Base-by-base conservation (phyloP, 2,329 filamentous ascomycete species). In the Shiraia bambusicola region DNA sequence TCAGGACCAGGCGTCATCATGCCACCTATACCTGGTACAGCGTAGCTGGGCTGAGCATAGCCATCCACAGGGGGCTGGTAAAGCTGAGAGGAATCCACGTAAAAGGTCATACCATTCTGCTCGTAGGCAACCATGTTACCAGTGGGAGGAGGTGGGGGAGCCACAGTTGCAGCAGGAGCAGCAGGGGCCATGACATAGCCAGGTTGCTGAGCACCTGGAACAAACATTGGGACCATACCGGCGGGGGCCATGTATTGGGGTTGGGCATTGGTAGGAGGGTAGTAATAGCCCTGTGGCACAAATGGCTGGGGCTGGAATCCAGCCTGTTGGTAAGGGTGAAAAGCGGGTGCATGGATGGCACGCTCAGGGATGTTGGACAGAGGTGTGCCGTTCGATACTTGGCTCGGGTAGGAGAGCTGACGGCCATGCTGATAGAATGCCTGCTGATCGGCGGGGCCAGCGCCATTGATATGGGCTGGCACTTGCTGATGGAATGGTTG, bases 401-500 rank as follows among this genome's bases (percentile, higher is more conserved):
- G 86, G 40, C 81, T 83, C 22, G 83, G 79, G 60, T 87, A 87
- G 1, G 86, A 87, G 2, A 79, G 73, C 54, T 87, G 81, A 17
- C 85, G 82, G 14, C 75, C 73, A 61, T 91, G 87, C 16, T 78
- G 69, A 43, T 87, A 72, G 52, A 74, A 76, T n/a, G 54, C 72
- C 28, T 64, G 56, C 17, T 64, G 59, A 6, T 67, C 64, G 9
- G 46, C 70, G 34, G 80, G 77, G 45, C 80, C 81, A 28, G 65
- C 62, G n/a, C 78, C 77, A 47, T 75, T 75, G 34, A 89, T 79
- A 54, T 91, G 86, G 3, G 84, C 71, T 2, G 91, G 92, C n/a
- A 95, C 83, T 69, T 96, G 91, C 58, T 95, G 91, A 56, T 95
- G 90, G 76, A 97, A 96, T 0, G 91, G 88, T 63, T 91, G 88